A percentile compares a stretch with the other conserved stretches of the same genome.
phyloP scores from a whole-genome alignment of 306 rosid species.

The Betula pendula region DNA sequence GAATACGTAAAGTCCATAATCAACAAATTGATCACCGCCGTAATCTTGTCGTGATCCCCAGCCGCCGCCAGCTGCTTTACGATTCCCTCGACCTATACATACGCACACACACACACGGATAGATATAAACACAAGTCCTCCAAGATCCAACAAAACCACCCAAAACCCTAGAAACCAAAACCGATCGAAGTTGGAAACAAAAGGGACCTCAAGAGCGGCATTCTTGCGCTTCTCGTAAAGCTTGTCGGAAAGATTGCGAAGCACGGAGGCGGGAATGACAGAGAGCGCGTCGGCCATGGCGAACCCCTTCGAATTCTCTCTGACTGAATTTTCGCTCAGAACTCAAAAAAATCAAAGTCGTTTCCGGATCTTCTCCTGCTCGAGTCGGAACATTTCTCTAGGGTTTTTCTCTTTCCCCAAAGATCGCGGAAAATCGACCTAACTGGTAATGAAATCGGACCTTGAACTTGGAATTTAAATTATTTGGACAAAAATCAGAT shows the following conservation, averaged over 20 bases:
- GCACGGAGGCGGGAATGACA: slow-evolving; percentile 67
- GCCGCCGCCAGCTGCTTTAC: slow-evolving; percentile 75
- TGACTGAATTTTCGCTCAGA: background rate
- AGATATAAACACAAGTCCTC: background rate
- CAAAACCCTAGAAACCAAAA: slow-evolving; percentile 52
- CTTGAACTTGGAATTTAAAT: background rate
- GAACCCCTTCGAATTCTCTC: slow-evolving; percentile 24
- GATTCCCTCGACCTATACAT: slow-evolving; percentile 82
- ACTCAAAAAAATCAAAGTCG: slow-evolving; percentile 37
- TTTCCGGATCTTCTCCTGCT: slow-evolving; percentile 58
- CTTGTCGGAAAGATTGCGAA: slow-evolving; percentile 94
- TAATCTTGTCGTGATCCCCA: slow-evolving; percentile 85
- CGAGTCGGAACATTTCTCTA: slow-evolving; percentile 39
- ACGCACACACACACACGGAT: background rate
- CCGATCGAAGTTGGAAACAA: slow-evolving; percentile 13
- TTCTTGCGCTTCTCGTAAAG: slow-evolving; percentile 98
- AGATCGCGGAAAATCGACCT: background rate
- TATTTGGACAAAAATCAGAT: slow-evolving; percentile 21
- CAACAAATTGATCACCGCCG: slow-evolving; percentile 77
- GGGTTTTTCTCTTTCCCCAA: background rate
- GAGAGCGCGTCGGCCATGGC: slow-evolving; percentile 75
- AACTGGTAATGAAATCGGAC: background rate
- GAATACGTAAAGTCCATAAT: slow-evolving; percentile 69
- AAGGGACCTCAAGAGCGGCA: slow-evolving; percentile 89
- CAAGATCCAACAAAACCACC: slow-evolving; percentile 27